Conservation (phyloP, 2,329 filamentous ascomycete genomes). For the Exserohilum turcica region DNA sequence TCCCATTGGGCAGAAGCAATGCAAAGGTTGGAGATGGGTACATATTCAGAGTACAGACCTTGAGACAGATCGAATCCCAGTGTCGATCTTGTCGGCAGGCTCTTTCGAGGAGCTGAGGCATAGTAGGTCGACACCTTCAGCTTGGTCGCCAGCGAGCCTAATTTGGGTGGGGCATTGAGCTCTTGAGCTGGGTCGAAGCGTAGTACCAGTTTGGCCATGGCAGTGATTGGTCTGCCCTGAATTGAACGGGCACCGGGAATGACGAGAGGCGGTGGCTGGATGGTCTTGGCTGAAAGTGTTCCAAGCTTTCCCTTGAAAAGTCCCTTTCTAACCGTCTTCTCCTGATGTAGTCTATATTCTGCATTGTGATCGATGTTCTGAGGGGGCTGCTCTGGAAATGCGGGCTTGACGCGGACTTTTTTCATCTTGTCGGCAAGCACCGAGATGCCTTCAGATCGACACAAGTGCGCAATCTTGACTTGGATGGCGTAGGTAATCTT, state of each 20-base stretch:
- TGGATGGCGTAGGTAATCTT: constrained; percentile 64
- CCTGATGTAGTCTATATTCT: constrained; percentile 60
- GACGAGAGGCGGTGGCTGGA: constrained; percentile 62
- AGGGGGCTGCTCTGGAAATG: constrained; percentile 64
- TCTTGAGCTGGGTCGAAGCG: constrained; percentile 65
- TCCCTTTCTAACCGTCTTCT: constrained; percentile 66
- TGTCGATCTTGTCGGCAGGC: constrained; percentile 54
- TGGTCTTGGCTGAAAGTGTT: constrained; percentile 60
- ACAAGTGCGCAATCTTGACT: constrained; percentile 51
- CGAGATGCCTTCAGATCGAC: constrained; percentile 48
- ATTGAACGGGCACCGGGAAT: constrained; percentile 52
- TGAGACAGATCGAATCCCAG: constrained; percentile 55
- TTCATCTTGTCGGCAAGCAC: constrained; percentile 58
- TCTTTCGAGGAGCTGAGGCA: constrained; percentile 56
- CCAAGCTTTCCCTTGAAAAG: constrained; percentile 64
- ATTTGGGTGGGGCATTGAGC: constrained; percentile 56
- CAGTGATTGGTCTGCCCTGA: constrained; percentile 54
- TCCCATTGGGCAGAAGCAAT: constrained; percentile 64
- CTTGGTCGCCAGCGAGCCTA: constrained; percentile 59
- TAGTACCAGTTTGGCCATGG: constrained; percentile 61
- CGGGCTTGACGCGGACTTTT: constrained; percentile 65
- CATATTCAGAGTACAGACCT: constrained; percentile 58
- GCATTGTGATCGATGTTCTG: constrained; percentile 56
- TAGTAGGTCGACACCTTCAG: constrained; percentile 65
- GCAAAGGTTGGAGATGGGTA: constrained; percentile 61